Evolutionary conservation across 1,284 basidiomycete species (phyloP).

Genomic region (Amylostereum areolatum): DNA sequence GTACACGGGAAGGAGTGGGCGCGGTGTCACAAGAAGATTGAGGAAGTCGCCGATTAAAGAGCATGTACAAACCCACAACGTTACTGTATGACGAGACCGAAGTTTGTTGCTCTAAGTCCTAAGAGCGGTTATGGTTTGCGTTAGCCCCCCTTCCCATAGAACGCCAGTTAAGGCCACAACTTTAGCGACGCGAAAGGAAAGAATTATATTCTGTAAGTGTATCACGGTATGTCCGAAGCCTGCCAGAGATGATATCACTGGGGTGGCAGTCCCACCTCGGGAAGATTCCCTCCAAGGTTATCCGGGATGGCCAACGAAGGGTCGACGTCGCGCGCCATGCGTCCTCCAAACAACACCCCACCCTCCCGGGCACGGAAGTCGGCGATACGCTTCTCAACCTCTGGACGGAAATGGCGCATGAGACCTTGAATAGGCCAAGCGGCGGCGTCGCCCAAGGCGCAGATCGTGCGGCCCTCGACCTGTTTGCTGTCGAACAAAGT

Average conservation of each 20-base stretch:
- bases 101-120: too few relatives aligned
- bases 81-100: too few relatives aligned
- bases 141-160: too few relatives aligned
- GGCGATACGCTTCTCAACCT: constrained; percentile 85
- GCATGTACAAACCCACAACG: too few relatives aligned
- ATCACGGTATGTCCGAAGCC: too few relatives aligned
- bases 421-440: constrained; percentile 98
- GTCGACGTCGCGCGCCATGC: constrained; percentile 67
- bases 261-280: constrained; percentile 19
- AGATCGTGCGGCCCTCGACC: constrained; percentile 94
- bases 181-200: too few relatives aligned
- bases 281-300: constrained; percentile 60
- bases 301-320: constrained; percentile 76
- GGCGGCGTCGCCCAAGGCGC: constrained; percentile 94
- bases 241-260: too few relatives aligned
- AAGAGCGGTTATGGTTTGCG: too few relatives aligned
- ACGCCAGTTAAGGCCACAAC: too few relatives aligned
- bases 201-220: too few relatives aligned
- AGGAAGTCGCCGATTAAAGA: too few relatives aligned
- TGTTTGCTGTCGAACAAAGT: constrained; percentile 64
- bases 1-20: not conserved
- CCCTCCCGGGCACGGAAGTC: constrained; percentile 79
- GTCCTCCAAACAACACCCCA: constrained; percentile 85
- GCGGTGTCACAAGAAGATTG: too few relatives aligned
- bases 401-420: constrained; percentile 94